These are phyloP conservation scores for Boletus reticulatus DNA, from an alignment of 768 basidiomycete species.

Conservation along the genomic window DNA sequence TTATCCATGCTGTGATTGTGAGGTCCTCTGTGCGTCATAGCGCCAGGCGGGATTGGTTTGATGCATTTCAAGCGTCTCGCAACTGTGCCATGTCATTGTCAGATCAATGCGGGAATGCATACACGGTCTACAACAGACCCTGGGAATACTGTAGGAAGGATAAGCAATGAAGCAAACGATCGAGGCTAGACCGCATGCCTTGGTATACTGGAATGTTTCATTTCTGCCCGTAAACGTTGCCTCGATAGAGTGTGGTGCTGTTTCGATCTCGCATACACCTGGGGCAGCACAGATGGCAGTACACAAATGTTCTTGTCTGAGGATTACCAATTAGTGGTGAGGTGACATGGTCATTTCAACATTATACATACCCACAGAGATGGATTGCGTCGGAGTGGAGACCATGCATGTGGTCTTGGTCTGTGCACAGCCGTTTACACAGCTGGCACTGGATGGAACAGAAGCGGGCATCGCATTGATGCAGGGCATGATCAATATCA, in stretches of 20 bases:
- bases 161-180: background rate
- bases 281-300: constrained; percentile 37
- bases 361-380: constrained; percentile 51
- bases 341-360: background rate
- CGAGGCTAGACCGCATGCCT: constrained; percentile 36
- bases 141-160: constrained; percentile 45
- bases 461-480: constrained; percentile 49
- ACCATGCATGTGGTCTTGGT: constrained; percentile 52
- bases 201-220: constrained; percentile 64
- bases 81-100: constrained; percentile 28
- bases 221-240: constrained; percentile 60
- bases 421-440: constrained; percentile 52
- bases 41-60: constrained; percentile 43
- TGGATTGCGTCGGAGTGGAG: constrained; percentile 40
- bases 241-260: constrained; percentile 55
- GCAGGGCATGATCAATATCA: constrained; percentile 42
- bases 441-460: constrained; percentile 56
- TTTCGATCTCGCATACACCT: constrained; percentile 61
- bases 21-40: constrained; percentile 41
- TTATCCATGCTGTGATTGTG: constrained; percentile 49
- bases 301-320: constrained; percentile 55
- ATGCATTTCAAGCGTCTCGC: constrained; percentile 51
- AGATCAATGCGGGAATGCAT: background rate
- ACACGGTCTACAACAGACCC: constrained; percentile 31
- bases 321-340: background rate